Evolutionary conservation across 2,329 filamentous ascomycete genomes (phyloP).

Genomic region (Hyphodiscus sp.): DNA sequence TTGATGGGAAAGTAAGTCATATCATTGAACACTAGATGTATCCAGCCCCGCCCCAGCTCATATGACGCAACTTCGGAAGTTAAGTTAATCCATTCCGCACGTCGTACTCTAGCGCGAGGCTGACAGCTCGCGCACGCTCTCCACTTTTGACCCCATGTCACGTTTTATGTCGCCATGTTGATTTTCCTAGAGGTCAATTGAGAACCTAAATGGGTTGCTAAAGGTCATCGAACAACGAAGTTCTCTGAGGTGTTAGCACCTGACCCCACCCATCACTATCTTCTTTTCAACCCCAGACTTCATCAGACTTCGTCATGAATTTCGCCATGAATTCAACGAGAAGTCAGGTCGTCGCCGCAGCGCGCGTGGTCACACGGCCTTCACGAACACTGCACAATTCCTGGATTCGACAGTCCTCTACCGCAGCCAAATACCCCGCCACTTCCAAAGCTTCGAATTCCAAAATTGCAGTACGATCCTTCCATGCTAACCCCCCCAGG

Average conservation of each 20-base stretch:
- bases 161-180: conserved; percentile 1
- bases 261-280: background rate
- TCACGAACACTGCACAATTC: conserved; percentile 7
- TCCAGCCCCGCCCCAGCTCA: too few relatives aligned
- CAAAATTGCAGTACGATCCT: conserved; percentile 14
- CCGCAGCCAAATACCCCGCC: conserved; percentile 2
- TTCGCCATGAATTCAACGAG: conserved; percentile 26
- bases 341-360: conserved; percentile 15
- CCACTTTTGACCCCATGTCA: background rate
- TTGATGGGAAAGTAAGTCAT: too few relatives aligned
- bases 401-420: conserved; percentile 16
- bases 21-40: too few relatives aligned
- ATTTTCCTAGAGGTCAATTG: too few relatives aligned
- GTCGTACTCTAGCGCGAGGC: conserved; percentile 1
- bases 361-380: conserved; percentile 15
- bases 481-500: conserved; percentile 19
- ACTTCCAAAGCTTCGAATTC: background rate
- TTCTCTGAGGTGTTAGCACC: background rate
- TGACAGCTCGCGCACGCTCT: background rate
- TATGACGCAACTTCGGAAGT: background rate
- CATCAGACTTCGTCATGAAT: too few relatives aligned
- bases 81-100: background rate
- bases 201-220: background rate
- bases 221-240: background rate
- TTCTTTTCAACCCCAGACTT: background rate